phyloP scores from a whole-genome alignment of 495 filamentous ascomycete species.

The Antarctomyces pellizariae region DNA sequence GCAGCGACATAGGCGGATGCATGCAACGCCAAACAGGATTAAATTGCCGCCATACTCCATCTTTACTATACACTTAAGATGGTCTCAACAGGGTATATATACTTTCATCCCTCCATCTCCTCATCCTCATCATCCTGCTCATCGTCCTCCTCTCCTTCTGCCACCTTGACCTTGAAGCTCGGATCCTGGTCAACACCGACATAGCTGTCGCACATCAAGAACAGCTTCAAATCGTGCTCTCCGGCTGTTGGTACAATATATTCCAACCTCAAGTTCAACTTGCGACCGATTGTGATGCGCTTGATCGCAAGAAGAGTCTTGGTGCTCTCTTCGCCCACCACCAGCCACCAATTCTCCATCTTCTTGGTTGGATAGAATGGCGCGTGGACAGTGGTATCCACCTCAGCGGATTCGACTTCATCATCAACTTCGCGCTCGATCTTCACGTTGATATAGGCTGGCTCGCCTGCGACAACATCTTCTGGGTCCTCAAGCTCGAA shows the following conservation, averaged over 20 bases:
- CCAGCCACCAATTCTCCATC: constrained; percentile 94
- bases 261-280: constrained; percentile 59
- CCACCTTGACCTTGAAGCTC: constrained; percentile 59
- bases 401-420: constrained; percentile 36
- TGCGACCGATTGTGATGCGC: constrained; percentile 63
- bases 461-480: constrained; percentile 51
- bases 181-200: constrained; percentile 94
- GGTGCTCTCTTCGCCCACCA: constrained; percentile 75
- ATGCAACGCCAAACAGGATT: no score
- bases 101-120: constrained; percentile 5
- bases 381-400: constrained; percentile 72
- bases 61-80: constrained; percentile 6
- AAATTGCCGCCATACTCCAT: constrained; percentile 3
- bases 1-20: no score
- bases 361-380: constrained; percentile 86
- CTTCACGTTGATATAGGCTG: constrained; percentile 64
- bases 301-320: constrained; percentile 83
- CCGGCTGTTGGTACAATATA: constrained; percentile 72
- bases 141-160: constrained; percentile 89
- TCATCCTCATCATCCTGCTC: constrained; percentile 42
- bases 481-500: constrained; percentile 70
- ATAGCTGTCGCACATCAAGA: constrained; percentile 95
- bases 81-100: neutral
- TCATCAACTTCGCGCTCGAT: constrained; percentile 61
- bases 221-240: constrained; percentile 70